phyloP scores from a whole-genome alignment of 371 early-diverging fungal species.

The Rhizopus arrhizus region DNA sequence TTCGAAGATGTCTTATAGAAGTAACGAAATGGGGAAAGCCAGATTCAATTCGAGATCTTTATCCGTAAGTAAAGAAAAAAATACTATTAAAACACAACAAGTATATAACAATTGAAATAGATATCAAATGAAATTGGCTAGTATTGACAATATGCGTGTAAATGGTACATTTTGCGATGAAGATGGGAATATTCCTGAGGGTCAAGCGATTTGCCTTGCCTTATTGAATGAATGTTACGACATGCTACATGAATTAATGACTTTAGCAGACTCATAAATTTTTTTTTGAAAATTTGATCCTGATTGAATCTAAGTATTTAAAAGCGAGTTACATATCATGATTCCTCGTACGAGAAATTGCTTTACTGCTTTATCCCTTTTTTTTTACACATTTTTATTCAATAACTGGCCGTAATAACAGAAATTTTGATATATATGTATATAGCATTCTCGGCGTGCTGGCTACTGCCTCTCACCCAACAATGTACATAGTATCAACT shows the following conservation, averaged over 20 bases:
- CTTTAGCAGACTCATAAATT: conserved; percentile 22
- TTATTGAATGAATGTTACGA: conserved; percentile 89
- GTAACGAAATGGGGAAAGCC: conserved; percentile 84
- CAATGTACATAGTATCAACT: no score
- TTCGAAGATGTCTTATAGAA: conserved; percentile 80
- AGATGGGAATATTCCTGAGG: conserved; percentile 84
- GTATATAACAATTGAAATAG: conserved; percentile 7
- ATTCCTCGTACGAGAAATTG: no score
- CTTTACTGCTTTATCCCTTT: no score
- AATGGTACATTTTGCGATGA: conserved; percentile 88
- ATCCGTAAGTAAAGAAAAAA: conserved; percentile 57
- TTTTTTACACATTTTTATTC: no score
- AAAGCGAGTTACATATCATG: no score
- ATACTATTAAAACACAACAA: no score
- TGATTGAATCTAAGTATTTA: no score
- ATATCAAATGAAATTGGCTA: conserved; percentile 83
- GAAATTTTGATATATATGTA: no score
- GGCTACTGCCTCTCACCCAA: no score
- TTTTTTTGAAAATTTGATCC: no score
- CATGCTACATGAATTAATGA: conserved; percentile 74
- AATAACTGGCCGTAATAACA: no score
- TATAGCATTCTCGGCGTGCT: no score
- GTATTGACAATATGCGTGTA: conserved; percentile 79
- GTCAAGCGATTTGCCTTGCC: conserved; percentile 80
- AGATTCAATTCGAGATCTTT: conserved; percentile 79